phyloP scores from a whole-genome alignment of 352 stramenopile species.

The Phytophthora megakarya region DNA sequence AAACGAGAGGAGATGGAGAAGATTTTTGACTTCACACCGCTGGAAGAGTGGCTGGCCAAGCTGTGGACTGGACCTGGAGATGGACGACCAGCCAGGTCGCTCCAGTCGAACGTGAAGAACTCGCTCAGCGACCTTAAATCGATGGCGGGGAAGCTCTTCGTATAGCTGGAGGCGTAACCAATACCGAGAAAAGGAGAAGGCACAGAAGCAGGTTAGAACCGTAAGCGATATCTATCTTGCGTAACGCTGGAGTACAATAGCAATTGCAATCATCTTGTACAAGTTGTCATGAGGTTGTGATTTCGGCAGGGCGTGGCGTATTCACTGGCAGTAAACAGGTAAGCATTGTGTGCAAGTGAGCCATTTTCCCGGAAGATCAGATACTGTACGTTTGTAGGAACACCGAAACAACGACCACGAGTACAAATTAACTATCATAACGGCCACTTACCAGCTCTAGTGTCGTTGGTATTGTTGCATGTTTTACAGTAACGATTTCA shows the following conservation, averaged over 20 bases:
- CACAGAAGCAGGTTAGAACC: conserved; percentile 1
- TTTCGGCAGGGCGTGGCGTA: background rate
- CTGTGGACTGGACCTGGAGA: conserved; percentile 46
- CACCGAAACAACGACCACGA: background rate
- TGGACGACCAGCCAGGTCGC: conserved; percentile 26
- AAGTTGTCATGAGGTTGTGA: background rate
- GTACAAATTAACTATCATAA: too few species aligned
- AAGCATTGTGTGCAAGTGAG: background rate
- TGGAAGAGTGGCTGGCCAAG: conserved; percentile 72
- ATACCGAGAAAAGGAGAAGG: too few species aligned
- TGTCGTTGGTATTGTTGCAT: too few species aligned
- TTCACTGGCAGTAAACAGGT: background rate
- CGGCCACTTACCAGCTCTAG: background rate
- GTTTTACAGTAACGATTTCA: too few species aligned
- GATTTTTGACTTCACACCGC: conserved; percentile 55
- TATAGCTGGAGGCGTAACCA: conserved; percentile 44
- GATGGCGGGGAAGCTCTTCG: conserved; percentile 62
- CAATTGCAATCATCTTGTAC: conserved; percentile 21
- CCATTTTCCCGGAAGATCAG: background rate
- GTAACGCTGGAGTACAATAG: conserved; percentile 27
- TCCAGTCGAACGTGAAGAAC: conserved; percentile 60
- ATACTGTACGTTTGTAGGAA: background rate
- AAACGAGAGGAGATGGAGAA: conserved; percentile 67
- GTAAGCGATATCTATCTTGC: background rate
- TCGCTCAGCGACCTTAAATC: conserved; percentile 62